phyloP scores from a whole-genome alignment of 305 asterid species.

The Fraxinus ornus region DNA sequence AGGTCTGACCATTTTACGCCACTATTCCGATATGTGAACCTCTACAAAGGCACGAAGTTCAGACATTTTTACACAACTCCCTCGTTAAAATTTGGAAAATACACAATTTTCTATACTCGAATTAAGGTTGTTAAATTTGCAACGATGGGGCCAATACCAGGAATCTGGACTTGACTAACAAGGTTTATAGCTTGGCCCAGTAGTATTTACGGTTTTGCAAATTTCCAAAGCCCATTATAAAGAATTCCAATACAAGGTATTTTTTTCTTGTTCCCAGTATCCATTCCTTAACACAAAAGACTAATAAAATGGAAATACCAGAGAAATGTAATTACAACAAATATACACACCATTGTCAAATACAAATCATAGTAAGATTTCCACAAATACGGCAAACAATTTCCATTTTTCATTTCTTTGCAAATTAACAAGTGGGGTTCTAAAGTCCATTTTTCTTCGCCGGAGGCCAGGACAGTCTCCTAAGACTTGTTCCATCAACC shows the following conservation, averaged over 20 bases:
- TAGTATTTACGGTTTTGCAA: neutral
- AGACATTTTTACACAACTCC: neutral
- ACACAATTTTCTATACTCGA: neutral
- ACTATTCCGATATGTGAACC: neutral
- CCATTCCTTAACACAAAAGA: neutral
- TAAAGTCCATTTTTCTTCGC: slow-evolving; percentile 32
- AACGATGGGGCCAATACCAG: neutral
- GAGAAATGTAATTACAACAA: neutral
- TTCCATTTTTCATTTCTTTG: neutral
- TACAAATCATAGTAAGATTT: neutral
- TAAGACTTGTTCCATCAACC: slow-evolving; percentile 36
- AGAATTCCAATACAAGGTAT: neutral
- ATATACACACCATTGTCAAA: neutral
- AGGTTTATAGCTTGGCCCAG: neutral
- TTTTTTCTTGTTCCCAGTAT: neutral
- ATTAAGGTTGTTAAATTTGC: neutral
- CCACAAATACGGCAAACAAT: neutral
- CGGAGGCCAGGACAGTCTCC: slow-evolving; percentile 80
- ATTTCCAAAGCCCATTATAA: neutral
- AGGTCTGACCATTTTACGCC: neutral
- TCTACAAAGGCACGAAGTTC: neutral
- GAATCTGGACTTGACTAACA: neutral
- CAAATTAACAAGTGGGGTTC: neutral
- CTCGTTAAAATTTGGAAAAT: neutral
- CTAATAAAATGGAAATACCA: neutral